A percentile compares a stretch with the other conserved stretches of the same genome.
These are phyloP conservation scores for Nothophytophthora sp. DNA, from an alignment of 352 stramenopile species.

Conservation along the genomic window DNA sequence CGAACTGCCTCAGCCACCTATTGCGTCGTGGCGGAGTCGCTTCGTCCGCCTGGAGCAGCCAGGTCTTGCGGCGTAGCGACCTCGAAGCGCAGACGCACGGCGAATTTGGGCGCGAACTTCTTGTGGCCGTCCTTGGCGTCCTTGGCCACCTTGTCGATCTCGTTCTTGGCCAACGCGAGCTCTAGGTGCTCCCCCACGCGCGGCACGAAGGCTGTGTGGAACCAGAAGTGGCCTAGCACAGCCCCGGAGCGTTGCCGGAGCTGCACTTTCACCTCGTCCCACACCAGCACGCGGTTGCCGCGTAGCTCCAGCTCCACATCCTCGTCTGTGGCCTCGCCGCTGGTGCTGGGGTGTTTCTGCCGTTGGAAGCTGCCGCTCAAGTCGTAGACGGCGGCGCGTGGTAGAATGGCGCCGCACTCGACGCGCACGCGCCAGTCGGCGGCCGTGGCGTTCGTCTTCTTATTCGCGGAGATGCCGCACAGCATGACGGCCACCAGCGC, in stretches of 20 bases:
- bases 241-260: conserved; percentile 42
- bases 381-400: conserved; percentile 24
- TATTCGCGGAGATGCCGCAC: conserved; percentile 44
- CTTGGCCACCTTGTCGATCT: conserved; percentile 77
- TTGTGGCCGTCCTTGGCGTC: conserved; percentile 73
- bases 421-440: conserved; percentile 56
- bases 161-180: conserved; percentile 48
- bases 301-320: conserved; percentile 40
- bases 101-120: conserved; percentile 52
- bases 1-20: no score
- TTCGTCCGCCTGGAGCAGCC: no score
- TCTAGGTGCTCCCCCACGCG: conserved; percentile 22
- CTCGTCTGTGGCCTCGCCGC: conserved; percentile 5
- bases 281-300: conserved; percentile 50
- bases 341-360: background rate
- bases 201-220: conserved; percentile 71
- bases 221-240: conserved; percentile 71
- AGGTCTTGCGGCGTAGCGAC: conserved; percentile 31
- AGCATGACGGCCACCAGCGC: conserved; percentile 44
- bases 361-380: conserved; percentile 21
- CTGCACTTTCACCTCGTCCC: conserved; percentile 62
- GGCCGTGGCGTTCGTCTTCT: conserved; percentile 30
- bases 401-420: conserved; percentile 39
- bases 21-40: no score
- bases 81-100: conserved; percentile 53